Percentiles rank a stretch among this genome's conserved stretches.
Evolutionary conservation across 2,329 filamentous ascomycete species (phyloP).

Genomic region (Fusarium albidum): DNA sequence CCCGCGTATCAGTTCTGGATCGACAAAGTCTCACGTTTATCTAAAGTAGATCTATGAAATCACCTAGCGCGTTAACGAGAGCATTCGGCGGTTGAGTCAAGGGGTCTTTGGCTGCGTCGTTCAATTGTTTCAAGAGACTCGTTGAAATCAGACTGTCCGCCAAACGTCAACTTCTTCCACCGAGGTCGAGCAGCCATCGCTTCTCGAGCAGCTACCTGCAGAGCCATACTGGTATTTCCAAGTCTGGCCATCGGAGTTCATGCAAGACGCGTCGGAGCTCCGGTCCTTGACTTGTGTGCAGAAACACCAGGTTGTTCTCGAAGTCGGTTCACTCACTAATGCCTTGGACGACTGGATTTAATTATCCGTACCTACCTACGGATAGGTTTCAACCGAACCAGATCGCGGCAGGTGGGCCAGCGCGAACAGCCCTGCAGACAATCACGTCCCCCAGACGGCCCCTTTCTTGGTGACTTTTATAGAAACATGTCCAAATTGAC

Average conservation of each 20-base stretch:
- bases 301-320: neutral
- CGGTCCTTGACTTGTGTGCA: neutral
- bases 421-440: constrained; percentile 5
- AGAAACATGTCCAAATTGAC: constrained; percentile 2
- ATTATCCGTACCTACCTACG: too few relatives aligned
- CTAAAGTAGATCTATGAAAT: neutral
- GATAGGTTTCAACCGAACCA: too few relatives aligned
- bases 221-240: neutral
- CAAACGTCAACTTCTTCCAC: neutral
- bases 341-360: neutral
- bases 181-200: neutral
- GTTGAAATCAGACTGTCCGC: neutral
- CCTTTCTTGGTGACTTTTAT: constrained; percentile 3
- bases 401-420: neutral
- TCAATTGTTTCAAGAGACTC: neutral
- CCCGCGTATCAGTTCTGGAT: constrained; percentile 2
- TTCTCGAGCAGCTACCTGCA: neutral
- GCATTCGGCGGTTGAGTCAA: neutral
- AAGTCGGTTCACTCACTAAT: neutral
- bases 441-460: constrained; percentile 1
- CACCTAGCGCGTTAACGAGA: too few relatives aligned
- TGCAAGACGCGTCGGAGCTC: neutral
- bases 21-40: neutral
- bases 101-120: neutral
- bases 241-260: neutral